Evolutionary conservation across 2,329 filamentous ascomycete species (phyloP), one percentile per base, ranked within the genome.

Genomic region (Ophiostoma perfectum): DNA sequence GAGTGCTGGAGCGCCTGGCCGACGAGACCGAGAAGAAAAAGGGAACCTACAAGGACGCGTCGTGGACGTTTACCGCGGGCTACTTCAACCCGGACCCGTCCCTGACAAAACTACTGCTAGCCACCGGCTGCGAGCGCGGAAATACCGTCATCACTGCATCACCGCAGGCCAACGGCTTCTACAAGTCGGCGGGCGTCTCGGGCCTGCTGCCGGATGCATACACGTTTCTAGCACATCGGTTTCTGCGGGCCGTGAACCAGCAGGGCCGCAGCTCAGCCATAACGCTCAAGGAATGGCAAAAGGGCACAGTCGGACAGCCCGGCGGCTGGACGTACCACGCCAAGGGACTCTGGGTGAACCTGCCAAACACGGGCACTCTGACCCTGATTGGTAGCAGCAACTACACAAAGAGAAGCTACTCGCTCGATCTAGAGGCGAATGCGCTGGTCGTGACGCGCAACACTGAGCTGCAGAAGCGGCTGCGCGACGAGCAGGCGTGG

Each of bases 241-340:
- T 99, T 74, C 82, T 98, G 2, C 85, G 87, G 60, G 83, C 80
- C 2, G 80, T 85, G 0, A 79, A 83, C 66, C 75, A 78, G 8
- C 74, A 77, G 52, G 80, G 80, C 58, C 80, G 80, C 4, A 82
- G 81, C 11, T 80, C 83, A 1, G 82, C 84, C 9, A 90, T 97
- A 41, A 79, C 85, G 3, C 81, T 99, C 4, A 91, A 92, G 71
- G 95, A 99, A 79, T 99, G 95, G 95, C 86, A 89, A 6, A 84
- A 84, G 63, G 95, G 95, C 8, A 91, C 88, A 0, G 90, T 96
- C 2, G 90, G 90, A 18, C 85, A 92, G 73, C 88, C 90, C 0
- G 91, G 83, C 0, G 94, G 92, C 0, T 99, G 96, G 95, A 97
- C 94, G 0, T 99, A 99, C 78, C 95, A 99, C 75, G 95, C 95